Evolutionary conservation across 345 rosid genomes (phyloP), one percentile per base, ranked within the genome.

Genomic region (Diplotaxis tenuifolia): DNA sequence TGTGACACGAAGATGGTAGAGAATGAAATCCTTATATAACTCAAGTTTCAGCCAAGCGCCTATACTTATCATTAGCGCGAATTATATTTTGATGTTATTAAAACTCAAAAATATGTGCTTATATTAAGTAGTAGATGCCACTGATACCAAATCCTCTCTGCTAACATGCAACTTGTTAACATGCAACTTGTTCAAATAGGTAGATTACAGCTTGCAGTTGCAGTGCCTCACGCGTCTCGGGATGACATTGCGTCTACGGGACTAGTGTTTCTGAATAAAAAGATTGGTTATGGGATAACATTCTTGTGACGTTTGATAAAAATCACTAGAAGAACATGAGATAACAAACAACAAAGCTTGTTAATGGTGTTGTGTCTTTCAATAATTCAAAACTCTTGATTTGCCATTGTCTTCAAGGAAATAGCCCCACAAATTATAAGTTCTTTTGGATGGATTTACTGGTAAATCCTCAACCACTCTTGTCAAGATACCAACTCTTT

Each of bases 161-260:
- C 10, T 47, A n/a, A n/a, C 64, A 76, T 71, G 65, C n/a, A n/a
- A n/a, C n/a, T n/a, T n/a, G n/a, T n/a, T n/a, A n/a, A n/a, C n/a
- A n/a, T 64, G 71, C 75, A 70, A 70, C 75, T 70, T 64, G 75
- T 72, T 68, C 42, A 52, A 28, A 18, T 28, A 65, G 62, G 66
- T 66, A 71, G 63, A 67, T 58, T 58, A 80, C 79, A 73, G 79
- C 76, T 80, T 71, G 72, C 42, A 47, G 0, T 16, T 77, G 85
- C 74, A 63, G 22, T 75, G 56, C 83, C 65, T 68, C 65, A 49
- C 36, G 62, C 76, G 25, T 63, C 72, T 76, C 50, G 15, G 52
- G 1, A 38, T 36, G 29, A 52, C 66, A 21, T 50, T 38, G 25
- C 67, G 38, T 29, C 45, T 77, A 36, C 14, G 27, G 14, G 15